Percentiles rank a stretch among this genome's conserved stretches.
Conservation (phyloP, 2,329 filamentous ascomycete species). For the Epichloe gansuensis region DNA sequence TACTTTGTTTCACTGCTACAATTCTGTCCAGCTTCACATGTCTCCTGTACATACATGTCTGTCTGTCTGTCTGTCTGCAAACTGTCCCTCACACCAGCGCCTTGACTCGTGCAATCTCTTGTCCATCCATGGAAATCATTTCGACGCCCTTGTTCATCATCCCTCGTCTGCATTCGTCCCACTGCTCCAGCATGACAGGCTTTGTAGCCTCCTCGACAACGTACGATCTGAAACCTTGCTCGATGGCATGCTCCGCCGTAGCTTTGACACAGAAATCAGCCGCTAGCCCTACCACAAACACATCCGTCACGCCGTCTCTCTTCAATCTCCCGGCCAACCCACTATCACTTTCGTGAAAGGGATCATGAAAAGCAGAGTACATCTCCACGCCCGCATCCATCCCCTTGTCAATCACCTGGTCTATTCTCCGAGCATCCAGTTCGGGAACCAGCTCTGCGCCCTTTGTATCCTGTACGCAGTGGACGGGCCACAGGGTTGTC, state of each 20-base stretch:
- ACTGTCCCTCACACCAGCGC: neutral
- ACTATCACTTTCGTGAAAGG: slow-evolving; percentile 53
- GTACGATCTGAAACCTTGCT: slow-evolving; percentile 63
- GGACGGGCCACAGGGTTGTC: slow-evolving; percentile 73
- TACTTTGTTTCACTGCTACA: neutral
- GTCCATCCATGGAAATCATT: slow-evolving; percentile 35
- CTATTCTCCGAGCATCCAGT: slow-evolving; percentile 46
- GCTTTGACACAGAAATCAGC: slow-evolving; percentile 79
- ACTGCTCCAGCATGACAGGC: slow-evolving; percentile 51
- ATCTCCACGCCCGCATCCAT: slow-evolving; percentile 65
- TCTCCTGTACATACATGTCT: neutral
- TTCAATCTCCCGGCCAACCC: slow-evolving; percentile 48
- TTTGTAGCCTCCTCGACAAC: slow-evolving; percentile 68
- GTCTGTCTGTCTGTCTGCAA: neutral
- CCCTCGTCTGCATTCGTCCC: slow-evolving; percentile 40
- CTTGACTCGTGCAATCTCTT: slow-evolving; percentile 13
- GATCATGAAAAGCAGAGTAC: slow-evolving; percentile 84
- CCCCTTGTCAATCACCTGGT: slow-evolving; percentile 67
- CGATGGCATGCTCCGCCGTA: slow-evolving; percentile 66
- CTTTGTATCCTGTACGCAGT: slow-evolving; percentile 65
- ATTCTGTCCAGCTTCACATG: neutral
- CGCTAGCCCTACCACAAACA: slow-evolving; percentile 77
- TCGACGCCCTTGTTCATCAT: slow-evolving; percentile 47
- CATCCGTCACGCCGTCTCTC: slow-evolving; percentile 52
- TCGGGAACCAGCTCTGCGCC: slow-evolving; percentile 66